A percentile compares a stretch with the other conserved stretches of the same genome.
phyloP scores from a whole-genome alignment of 306 rosid species.

The Nissolia schottii region DNA sequence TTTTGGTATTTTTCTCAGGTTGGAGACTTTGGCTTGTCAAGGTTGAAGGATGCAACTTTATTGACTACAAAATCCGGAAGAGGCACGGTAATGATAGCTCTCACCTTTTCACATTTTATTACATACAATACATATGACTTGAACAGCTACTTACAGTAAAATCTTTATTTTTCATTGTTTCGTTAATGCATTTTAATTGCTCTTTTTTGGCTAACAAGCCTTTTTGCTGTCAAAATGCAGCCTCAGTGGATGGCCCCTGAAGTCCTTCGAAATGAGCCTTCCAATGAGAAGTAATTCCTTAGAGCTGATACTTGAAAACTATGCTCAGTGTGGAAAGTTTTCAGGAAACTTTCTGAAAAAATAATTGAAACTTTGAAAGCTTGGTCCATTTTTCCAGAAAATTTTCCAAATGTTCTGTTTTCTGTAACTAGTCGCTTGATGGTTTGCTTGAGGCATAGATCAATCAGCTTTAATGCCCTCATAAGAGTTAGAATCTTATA shows the following conservation, averaged over 20 bases:
- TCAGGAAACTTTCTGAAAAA: not conserved
- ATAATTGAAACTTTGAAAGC: not conserved
- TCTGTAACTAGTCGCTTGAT: not conserved
- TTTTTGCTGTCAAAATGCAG: slow-evolving; percentile 38
- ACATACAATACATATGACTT: not conserved
- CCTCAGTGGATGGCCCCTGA: slow-evolving; percentile 93
- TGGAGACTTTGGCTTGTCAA: slow-evolving; percentile 81
- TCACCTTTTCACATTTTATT: not conserved
- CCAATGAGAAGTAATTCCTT: slow-evolving; percentile 64
- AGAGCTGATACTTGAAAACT: not conserved
- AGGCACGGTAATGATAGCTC: slow-evolving; percentile 60
- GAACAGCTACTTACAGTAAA: not conserved
- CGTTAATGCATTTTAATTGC: not conserved
- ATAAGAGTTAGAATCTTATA: not conserved
- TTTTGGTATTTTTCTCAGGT: slow-evolving; percentile 37
- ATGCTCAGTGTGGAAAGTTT: not conserved
- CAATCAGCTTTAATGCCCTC: not conserved
- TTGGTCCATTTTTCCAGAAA: not conserved
- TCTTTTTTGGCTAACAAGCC: slow-evolving; percentile 6
- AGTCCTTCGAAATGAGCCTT: slow-evolving; percentile 72
- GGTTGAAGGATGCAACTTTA: slow-evolving; percentile 59
- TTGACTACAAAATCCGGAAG: slow-evolving; percentile 62
- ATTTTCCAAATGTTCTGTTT: not conserved
- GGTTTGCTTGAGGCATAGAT: not conserved
- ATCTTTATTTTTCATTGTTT: not conserved